Evolutionary conservation across 768 basidiomycete genomes (phyloP).

Genomic region (Xerocomellus dryophilus): DNA sequence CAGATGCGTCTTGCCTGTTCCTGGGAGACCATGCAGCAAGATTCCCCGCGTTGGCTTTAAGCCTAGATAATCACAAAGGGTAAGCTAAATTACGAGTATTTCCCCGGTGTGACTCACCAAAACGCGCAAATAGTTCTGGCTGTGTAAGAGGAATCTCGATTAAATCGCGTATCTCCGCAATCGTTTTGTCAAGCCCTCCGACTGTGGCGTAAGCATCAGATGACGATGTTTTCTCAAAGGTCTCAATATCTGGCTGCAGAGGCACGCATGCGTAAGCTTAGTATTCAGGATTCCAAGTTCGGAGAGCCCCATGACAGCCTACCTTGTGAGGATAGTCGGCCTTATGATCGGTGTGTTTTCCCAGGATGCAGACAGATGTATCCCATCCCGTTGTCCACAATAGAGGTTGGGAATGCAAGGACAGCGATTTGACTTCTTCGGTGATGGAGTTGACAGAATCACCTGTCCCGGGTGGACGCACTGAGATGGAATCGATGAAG

Average conservation of each 20-base stretch:
- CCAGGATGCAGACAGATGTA: conserved; percentile 47
- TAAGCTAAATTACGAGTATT: conserved; percentile 17
- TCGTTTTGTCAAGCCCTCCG: conserved; percentile 87
- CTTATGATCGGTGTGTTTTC: conserved; percentile 27
- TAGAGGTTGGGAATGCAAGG: conserved; percentile 37
- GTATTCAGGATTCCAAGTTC: conserved; percentile 6
- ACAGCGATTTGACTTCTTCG: conserved; percentile 42
- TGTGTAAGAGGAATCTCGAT: conserved; percentile 82
- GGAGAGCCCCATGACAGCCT: conserved; percentile 9
- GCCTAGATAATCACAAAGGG: conserved; percentile 40
- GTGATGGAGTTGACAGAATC: conserved; percentile 36
- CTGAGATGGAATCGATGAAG: conserved; percentile 46
- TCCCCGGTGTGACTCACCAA: conserved; percentile 44
- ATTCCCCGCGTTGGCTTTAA: conserved; percentile 97
- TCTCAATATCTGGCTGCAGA: conserved; percentile 45
- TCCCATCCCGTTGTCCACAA: conserved; percentile 74
- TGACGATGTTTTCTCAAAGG: conserved; percentile 40
- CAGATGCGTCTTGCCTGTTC: conserved; percentile 96
- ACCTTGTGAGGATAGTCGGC: conserved; percentile 35
- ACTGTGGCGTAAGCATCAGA: conserved; percentile 74
- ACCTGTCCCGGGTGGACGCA: conserved; percentile 18
- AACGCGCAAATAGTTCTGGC: conserved; percentile 77
- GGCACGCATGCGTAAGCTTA: conserved; percentile 13
- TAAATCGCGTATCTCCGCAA: conserved; percentile 78
- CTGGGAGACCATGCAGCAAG: conserved; percentile 91